phyloP scores from a whole-genome alignment of 495 filamentous ascomycete species.

The Xylaria nigripes region DNA sequence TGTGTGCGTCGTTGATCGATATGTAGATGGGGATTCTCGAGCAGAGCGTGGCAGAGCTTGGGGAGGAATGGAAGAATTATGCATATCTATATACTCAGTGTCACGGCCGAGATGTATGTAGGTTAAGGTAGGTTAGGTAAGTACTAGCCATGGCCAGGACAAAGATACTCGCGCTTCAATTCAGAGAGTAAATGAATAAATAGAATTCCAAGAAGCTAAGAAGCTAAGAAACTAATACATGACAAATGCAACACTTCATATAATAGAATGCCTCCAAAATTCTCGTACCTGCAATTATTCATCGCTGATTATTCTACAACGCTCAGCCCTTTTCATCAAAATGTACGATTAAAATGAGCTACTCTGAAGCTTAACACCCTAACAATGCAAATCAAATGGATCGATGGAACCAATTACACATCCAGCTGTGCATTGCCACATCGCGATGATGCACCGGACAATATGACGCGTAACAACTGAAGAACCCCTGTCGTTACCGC shows the following conservation, averaged over 20 bases:
- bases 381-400: conserved; percentile 6
- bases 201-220: too few relatives aligned
- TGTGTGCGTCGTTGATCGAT: too few relatives aligned
- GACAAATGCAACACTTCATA: neutral
- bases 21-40: too few relatives aligned
- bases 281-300: neutral
- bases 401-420: conserved; percentile 6
- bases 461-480: neutral
- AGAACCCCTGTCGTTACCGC: neutral
- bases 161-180: too few relatives aligned
- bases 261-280: neutral
- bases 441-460: neutral
- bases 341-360: neutral
- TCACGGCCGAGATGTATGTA: too few relatives aligned
- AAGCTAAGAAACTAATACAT: neutral
- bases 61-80: too few relatives aligned
- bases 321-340: neutral
- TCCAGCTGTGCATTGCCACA: conserved; percentile 3
- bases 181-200: too few relatives aligned
- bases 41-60: too few relatives aligned
- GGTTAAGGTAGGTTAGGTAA: too few relatives aligned
- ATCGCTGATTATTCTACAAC: neutral
- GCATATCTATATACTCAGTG: too few relatives aligned
- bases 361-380: conserved; percentile 3
- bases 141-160: too few relatives aligned